These are phyloP conservation scores for Laguncularia racemosa DNA, from an alignment of 345 rosid genomes.

Conservation along the genomic window DNA sequence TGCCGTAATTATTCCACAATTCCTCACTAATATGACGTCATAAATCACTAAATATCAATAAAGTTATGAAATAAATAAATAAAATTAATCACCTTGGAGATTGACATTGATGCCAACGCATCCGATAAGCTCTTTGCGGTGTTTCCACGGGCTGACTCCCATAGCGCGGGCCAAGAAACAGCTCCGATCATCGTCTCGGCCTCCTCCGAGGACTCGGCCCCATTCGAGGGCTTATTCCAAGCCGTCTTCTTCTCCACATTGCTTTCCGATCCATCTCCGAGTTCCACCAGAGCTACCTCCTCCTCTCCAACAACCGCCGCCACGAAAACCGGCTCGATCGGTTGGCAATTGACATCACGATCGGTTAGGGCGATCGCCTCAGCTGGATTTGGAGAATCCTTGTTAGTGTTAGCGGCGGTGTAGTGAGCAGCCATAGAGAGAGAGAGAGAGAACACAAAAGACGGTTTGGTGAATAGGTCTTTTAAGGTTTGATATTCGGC, in stretches of 20 bases:
- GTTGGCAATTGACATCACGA: too few relatives aligned
- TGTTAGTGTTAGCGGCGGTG: too few relatives aligned
- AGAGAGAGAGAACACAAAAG: too few relatives aligned
- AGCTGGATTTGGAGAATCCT: too few relatives aligned
- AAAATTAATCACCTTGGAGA: slow-evolving; percentile 32
- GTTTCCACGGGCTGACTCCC: slow-evolving; percentile 48
- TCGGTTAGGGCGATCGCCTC: too few relatives aligned
- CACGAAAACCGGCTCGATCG: too few relatives aligned
- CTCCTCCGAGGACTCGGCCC: slow-evolving; percentile 21
- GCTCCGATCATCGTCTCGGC: slow-evolving; percentile 45
- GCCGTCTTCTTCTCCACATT: slow-evolving; percentile 62
- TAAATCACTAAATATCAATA: too few relatives aligned
- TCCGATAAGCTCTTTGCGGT: slow-evolving; percentile 30
- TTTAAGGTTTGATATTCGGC: too few relatives aligned
- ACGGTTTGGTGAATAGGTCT: too few relatives aligned
- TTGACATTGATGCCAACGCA: slow-evolving; percentile 31
- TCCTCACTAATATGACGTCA: too few relatives aligned
- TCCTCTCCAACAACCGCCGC: slow-evolving; percentile 31
- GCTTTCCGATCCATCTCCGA: slow-evolving; percentile 16
- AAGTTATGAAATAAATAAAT: background rate
- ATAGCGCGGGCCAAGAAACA: slow-evolving; percentile 52
- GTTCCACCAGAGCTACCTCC: slow-evolving; percentile 17
- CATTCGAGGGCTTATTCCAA: slow-evolving; percentile 61
- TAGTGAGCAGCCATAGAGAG: too few relatives aligned
- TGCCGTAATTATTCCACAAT: too few relatives aligned